Percentiles rank a stretch among this genome's conserved stretches.
phyloP scores from a whole-genome alignment of 2,329 filamentous ascomycete species.

The Exophiala bonariae region DNA sequence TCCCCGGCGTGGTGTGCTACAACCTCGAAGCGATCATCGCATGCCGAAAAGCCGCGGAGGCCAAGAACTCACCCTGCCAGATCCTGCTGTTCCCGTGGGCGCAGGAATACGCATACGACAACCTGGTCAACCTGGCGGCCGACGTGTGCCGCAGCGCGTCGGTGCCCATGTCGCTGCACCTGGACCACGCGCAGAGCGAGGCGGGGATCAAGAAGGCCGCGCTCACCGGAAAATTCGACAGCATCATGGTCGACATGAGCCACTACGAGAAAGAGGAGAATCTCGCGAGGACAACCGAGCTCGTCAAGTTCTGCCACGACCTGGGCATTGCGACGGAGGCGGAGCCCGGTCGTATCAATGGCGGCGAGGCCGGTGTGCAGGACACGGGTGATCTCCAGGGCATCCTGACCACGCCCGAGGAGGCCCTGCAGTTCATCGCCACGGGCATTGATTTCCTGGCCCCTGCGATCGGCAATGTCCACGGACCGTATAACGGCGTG shows the following conservation, averaged over 20 bases:
- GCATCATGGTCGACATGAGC: conserved; percentile 77
- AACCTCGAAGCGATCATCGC: conserved; percentile 71
- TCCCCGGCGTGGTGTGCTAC: conserved; percentile 43
- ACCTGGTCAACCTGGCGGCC: conserved; percentile 57
- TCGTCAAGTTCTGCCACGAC: conserved; percentile 64
- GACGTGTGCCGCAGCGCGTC: conserved; percentile 56
- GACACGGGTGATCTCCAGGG: conserved; percentile 65
- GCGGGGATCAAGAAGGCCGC: conserved; percentile 63
- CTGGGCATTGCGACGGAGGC: conserved; percentile 69
- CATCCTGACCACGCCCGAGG: conserved; percentile 66
- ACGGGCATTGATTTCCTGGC: conserved; percentile 74
- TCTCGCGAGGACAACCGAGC: conserved; percentile 61
- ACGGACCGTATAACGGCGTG: conserved; percentile 65
- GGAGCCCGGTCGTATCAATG: conserved; percentile 70
- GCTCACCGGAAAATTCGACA: conserved; percentile 60
- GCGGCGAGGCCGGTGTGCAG: conserved; percentile 72
- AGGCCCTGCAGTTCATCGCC: conserved; percentile 68
- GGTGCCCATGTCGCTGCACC: conserved; percentile 63
- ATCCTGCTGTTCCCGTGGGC: conserved; percentile 76
- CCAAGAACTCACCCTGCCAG: conserved; percentile 66
- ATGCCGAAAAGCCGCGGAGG: conserved; percentile 67
- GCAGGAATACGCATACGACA: conserved; percentile 61
- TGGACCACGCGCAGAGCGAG: conserved; percentile 66
- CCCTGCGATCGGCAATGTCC: conserved; percentile 74
- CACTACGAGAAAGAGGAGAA: conserved; percentile 73